Evolutionary conservation across 2,329 filamentous ascomycete species (phyloP), one percentile per base, ranked within the genome.

Genomic region (Triangularia verruculosa): DNA sequence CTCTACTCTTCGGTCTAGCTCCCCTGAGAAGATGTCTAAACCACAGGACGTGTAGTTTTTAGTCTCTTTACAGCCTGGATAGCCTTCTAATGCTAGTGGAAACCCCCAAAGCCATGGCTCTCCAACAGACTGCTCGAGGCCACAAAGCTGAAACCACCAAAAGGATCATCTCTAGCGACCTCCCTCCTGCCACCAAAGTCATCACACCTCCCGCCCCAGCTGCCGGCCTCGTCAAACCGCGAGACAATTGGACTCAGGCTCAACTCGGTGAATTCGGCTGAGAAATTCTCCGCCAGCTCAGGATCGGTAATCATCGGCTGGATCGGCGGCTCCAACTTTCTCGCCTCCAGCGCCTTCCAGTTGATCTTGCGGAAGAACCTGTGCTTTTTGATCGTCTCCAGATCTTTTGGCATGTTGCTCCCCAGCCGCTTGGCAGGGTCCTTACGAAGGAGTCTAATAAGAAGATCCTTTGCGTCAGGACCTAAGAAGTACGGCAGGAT

Each of bases 331-430:
- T 91, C 89, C 55, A 97, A 70, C 76, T 97, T 92, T 34, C 94
- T 86, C 27, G 86, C 87, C 66, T 90, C 92, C 13, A 99, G 84
- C 71, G 88, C 89, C 78, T 88, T 89, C 95, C 95, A 99, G 78
- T 99, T 89, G 72, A 99, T 96, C 80, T 92, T 95, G 73, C 91
- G 88, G 85, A 99, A 99, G 82, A 99, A 99, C 9, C 95, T 87
- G 74, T 99, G 95, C 67, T 89, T 88, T 82, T 96, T 96, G 78
- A 99, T 90, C 0, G 83, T 89, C 61, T 86, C 82, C 57, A 99
- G 80, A 69, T 99, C 95, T 77, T 93, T 94, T 52, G 91, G 89
- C 88, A 96, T 96, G 74, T 90, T 89, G 64, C 88, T 87, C 3
- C 95, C 95, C 0, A 99, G 86, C 15, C 95, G 88, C 79, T 98